A percentile compares a stretch with the other conserved stretches of the same genome.
These are phyloP conservation scores for Sanghuangporus baumii DNA, from an alignment of 1,284 basidiomycete genomes.

Conservation along the genomic window DNA sequence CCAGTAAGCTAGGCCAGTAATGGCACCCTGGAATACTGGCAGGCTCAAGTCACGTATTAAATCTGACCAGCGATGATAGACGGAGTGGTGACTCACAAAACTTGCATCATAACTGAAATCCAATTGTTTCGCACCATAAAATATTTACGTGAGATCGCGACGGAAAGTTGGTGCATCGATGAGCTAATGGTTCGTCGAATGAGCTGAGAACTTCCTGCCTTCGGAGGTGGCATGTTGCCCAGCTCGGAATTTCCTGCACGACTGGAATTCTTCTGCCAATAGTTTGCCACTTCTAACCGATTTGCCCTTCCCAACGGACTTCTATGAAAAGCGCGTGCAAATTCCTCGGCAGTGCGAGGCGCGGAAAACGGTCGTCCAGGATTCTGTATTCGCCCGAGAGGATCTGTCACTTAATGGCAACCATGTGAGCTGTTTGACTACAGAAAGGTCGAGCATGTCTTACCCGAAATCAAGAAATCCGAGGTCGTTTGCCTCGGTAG, in stretches of 20 bases:
- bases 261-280: conserved; percentile 21
- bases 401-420: neutral
- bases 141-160: neutral
- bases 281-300: conserved; percentile 23
- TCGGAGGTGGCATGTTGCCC: neutral
- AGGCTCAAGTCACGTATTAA: conserved; percentile 34
- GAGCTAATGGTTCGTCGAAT: conserved; percentile 72
- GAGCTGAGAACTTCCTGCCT: conserved; percentile 48
- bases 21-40: conserved; percentile 30
- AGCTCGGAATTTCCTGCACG: conserved; percentile 29
- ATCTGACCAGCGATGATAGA: neutral
- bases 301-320: conserved; percentile 27
- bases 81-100: neutral
- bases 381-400: neutral
- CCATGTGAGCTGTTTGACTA: neutral
- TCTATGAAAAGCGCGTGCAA: conserved; percentile 37
- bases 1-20: neutral
- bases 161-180: conserved; percentile 19
- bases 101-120: neutral
- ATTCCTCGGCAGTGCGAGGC: conserved; percentile 59
- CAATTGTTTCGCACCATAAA: neutral
- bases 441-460: conserved; percentile 27
- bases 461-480: conserved; percentile 30
- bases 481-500: conserved; percentile 44
- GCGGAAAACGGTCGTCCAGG: conserved; percentile 23